A percentile compares a stretch with the other conserved stretches of the same genome.
Conservation (phyloP, 208 protist species). For the Trichomonas vaginalis region DNA sequence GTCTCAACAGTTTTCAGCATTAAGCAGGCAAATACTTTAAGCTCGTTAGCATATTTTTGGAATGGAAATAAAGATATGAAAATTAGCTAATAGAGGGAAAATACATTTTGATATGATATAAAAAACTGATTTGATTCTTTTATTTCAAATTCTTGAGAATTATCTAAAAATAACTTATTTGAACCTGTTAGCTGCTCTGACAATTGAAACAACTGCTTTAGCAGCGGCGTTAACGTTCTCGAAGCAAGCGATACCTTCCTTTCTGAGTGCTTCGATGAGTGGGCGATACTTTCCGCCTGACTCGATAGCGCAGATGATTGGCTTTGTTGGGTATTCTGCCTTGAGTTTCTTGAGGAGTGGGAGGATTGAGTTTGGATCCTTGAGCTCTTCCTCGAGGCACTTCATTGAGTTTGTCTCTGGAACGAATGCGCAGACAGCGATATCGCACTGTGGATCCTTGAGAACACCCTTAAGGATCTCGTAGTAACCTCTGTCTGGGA, state of each 20-base stretch:
- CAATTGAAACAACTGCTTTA: neutral
- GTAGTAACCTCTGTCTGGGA: neutral
- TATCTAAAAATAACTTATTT: too few species aligned
- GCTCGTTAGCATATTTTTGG: too few species aligned
- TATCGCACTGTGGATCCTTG: neutral
- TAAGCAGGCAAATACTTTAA: too few species aligned
- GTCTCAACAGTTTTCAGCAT: too few species aligned
- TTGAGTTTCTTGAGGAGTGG: neutral
- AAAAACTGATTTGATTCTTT: too few species aligned
- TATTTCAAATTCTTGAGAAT: too few species aligned
- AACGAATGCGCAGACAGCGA: neutral
- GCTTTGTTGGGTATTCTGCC: neutral
- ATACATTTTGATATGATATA: too few species aligned
- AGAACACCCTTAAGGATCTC: neutral
- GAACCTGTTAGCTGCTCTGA: neutral
- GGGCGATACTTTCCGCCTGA: neutral
- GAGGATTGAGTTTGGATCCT: neutral
- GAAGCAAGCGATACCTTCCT: neutral
- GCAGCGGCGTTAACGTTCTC: neutral
- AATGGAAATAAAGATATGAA: too few species aligned
- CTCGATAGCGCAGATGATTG: neutral
- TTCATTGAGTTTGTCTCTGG: neutral
- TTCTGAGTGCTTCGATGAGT: neutral
- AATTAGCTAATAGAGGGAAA: too few species aligned
- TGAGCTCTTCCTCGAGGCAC: neutral